Conservation (phyloP, 164 flowering plant species). For the Akebia trifoliata region DNA sequence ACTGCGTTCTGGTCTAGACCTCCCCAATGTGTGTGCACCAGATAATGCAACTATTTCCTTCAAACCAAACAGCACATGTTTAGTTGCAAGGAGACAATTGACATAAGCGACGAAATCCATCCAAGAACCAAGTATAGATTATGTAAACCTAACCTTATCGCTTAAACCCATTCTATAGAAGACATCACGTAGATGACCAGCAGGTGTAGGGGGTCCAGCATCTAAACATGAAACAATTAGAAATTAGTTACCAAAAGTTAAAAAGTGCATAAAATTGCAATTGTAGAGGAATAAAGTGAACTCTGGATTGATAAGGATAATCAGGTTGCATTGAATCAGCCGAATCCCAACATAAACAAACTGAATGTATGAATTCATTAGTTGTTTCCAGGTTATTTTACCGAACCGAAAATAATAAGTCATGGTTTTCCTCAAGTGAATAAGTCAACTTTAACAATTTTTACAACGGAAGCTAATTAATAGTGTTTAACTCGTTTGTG, state of each 20-base stretch:
- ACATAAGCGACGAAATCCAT: not conserved
- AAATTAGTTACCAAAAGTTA: slow-evolving; percentile 11
- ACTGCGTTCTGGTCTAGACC: slow-evolving; percentile 97
- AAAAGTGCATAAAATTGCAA: no score
- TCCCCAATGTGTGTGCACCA: slow-evolving; percentile 97
- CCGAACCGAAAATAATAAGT: no score
- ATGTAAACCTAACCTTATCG: slow-evolving; percentile 66
- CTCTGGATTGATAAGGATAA: no score
- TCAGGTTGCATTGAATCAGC: no score
- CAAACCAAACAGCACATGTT: slow-evolving; percentile 8
- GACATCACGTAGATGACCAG: slow-evolving; percentile 80
- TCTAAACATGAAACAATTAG: slow-evolving; percentile 33
- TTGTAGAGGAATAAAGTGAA: not conserved
- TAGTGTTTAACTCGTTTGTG: no score
- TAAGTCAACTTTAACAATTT: no score
- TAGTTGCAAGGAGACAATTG: not conserved
- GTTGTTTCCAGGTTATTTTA: no score
- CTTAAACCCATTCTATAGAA: slow-evolving; percentile 93
- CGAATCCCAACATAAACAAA: no score
- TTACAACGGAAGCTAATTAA: no score
- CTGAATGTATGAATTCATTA: no score
- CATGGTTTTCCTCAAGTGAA: no score
- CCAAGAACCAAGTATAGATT: not conserved
- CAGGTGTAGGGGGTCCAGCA: slow-evolving; percentile 97
- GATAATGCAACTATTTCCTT: slow-evolving; percentile 98